These are phyloP conservation scores for Leucocoprinus birnbaumii DNA, from an alignment of 768 basidiomycete species.

Conservation along the genomic window DNA sequence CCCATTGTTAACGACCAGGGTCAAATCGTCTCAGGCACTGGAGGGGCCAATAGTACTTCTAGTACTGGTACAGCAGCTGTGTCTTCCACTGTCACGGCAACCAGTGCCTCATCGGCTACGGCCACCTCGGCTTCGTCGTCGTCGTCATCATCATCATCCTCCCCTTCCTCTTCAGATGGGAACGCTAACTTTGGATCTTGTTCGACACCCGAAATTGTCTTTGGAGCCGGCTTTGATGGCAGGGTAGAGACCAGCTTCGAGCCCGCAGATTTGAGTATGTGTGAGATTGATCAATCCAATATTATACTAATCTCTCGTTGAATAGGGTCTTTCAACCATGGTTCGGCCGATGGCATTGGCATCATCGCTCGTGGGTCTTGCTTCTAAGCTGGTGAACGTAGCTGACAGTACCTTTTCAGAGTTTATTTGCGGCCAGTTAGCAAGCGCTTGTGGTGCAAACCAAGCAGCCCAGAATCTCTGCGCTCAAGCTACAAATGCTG, in stretches of 20 bases:
- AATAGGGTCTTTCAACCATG: constrained; percentile 48
- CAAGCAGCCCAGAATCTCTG: constrained; percentile 51
- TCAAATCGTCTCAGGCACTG: constrained; percentile 26
- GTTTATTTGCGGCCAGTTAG: constrained; percentile 54
- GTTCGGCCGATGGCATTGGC: constrained; percentile 56
- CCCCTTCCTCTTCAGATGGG: too few species aligned
- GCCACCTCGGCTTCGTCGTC: constrained; percentile 19
- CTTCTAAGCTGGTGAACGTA: neutral
- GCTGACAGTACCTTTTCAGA: constrained; percentile 16
- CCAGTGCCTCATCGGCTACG: constrained; percentile 16
- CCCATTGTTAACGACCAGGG: constrained; percentile 38
- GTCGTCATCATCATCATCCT: too few species aligned
- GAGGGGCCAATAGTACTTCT: neutral
- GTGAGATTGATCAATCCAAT: neutral
- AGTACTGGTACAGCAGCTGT: neutral
- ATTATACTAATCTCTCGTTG: neutral
- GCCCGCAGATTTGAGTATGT: constrained; percentile 43
- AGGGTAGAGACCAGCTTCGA: constrained; percentile 54
- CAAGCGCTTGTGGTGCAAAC: constrained; percentile 53
- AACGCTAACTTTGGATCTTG: constrained; percentile 51
- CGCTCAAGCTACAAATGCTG: constrained; percentile 35
- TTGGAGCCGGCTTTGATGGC: constrained; percentile 51
- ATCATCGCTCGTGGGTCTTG: constrained; percentile 48
- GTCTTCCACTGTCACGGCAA: constrained; percentile 15
- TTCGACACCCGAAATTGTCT: constrained; percentile 50